Evolutionary conservation across 805 yeast species (phyloP).

Genomic region (Millerozyma miso): DNA sequence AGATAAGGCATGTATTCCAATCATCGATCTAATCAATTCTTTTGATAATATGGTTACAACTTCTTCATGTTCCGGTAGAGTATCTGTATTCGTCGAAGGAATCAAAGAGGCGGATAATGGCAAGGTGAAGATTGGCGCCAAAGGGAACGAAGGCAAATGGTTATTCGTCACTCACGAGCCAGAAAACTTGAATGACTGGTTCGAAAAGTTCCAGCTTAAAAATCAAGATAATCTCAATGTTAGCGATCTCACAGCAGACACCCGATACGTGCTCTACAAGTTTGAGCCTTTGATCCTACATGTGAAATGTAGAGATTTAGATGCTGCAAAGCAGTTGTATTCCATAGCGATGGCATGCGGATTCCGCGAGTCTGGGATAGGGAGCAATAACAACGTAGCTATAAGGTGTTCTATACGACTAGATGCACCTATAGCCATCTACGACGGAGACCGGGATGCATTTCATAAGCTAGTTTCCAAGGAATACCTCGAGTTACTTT

Average conservation of each 20-base stretch:
- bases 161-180: conserved; percentile 71
- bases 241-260: conserved; percentile 9
- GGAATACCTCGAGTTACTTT: conserved; percentile 48
- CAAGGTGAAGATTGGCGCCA: conserved; percentile 58
- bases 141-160: conserved; percentile 86
- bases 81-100: conserved; percentile 80
- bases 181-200: conserved; percentile 46
- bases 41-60: conserved; percentile 74
- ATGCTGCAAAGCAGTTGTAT: conserved; percentile 57
- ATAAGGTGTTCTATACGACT: conserved; percentile 68
- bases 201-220: conserved; percentile 8
- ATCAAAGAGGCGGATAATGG: conserved; percentile 31
- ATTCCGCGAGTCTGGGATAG: conserved; percentile 83
- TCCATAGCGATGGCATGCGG: conserved; percentile 80
- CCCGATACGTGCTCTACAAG: conserved; percentile 65
- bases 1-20: conserved; percentile 70
- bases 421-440: conserved; percentile 73
- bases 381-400: conserved; percentile 73
- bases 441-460: conserved; percentile 24
- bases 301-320: conserved; percentile 66
- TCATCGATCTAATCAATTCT: conserved; percentile 63
- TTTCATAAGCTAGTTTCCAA: conserved; percentile 45
- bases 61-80: conserved; percentile 84
- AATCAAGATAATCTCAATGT: conserved; percentile 16
- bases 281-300: conserved; percentile 85